Evolutionary conservation across 2,329 filamentous ascomycete species (phyloP), one percentile per base, ranked within the genome.

Genomic region (Arthrinium phaeospermum): DNA sequence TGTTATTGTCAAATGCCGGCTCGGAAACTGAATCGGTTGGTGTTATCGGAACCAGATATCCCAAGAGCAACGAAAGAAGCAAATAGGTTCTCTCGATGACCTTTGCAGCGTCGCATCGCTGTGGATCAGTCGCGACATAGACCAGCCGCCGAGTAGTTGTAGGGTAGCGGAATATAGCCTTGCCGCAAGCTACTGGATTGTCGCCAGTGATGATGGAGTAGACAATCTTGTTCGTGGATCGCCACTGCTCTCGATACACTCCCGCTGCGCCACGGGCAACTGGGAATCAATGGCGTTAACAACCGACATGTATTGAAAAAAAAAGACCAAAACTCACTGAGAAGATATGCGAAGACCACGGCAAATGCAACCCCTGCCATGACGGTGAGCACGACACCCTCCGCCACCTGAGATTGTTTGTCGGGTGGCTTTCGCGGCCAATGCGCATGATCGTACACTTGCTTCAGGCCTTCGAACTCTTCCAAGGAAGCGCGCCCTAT

Each of bases 351-450:
- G 22, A 47, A 47, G 6, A 47, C 19, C 19, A n/a, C 6, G 22
- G 46, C 22, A 6, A 47, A 47, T 47, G 19, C 19, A 8, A 47
- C 46, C 5, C 46, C 46, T 8, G 46, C 46, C 19, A 47, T 47
- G 19, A 47, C 45, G n/a, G 10, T 22, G 46, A 8, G 22, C 19
- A 47, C 46, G 6, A 8, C 46, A 47, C 7, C 3, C 2, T 22
- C 19, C n/a, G 19, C 6, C 8, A n/a, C 1, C 8, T 10, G 7
- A 1, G 3, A 7, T 4, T 3, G 22, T 7, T 10, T 19, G 7
- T 47, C 46, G 2, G 46, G 46, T 47, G 46, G 46, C 6, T 47
- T 22, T 2, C 19, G 6, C 0, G 46, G 46, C 8, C 37, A 37
- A 37, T 37, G 7, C 34, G 34, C 37, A 37, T 37, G 5, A 6